Conservation (phyloP, 2,329 filamentous ascomycete species). For the Colletotrichum endophyticum region DNA sequence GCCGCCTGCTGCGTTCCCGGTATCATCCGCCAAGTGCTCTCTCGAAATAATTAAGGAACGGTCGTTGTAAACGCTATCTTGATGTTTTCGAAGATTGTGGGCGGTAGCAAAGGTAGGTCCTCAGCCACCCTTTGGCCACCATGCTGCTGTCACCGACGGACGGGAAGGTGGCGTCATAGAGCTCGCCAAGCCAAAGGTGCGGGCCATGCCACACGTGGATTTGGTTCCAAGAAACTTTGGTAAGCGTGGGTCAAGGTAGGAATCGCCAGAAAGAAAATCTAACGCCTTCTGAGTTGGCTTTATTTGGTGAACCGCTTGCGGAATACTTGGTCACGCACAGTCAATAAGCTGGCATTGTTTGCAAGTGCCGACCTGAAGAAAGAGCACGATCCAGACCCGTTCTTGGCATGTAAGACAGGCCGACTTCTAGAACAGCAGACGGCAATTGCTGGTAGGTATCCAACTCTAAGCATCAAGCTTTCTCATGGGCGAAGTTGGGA, state of each 20-base stretch:
- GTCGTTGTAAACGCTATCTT: no score
- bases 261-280: neutral
- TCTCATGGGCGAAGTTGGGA: no score
- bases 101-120: fast-evolving
- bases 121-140: neutral
- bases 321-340: neutral
- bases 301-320: neutral
- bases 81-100: neutral
- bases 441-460: neutral
- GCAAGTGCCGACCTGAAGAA: neutral
- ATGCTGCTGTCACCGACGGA: neutral
- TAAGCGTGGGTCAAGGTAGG: neutral
- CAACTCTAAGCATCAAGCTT: neutral
- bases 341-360: neutral
- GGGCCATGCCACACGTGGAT: neutral
- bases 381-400: neutral
- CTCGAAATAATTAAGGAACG: no score
- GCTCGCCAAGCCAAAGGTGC: neutral
- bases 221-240: neutral
- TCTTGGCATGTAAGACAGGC: neutral
- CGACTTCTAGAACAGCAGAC: neutral
- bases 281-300: neutral
- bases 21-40: neutral
- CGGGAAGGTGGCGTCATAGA: neutral
- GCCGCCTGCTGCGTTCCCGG: neutral